A percentile compares a stretch with the other conserved stretches of the same genome.
phyloP scores from a whole-genome alignment of 1,284 basidiomycete species.

The Leccinum holopus region DNA sequence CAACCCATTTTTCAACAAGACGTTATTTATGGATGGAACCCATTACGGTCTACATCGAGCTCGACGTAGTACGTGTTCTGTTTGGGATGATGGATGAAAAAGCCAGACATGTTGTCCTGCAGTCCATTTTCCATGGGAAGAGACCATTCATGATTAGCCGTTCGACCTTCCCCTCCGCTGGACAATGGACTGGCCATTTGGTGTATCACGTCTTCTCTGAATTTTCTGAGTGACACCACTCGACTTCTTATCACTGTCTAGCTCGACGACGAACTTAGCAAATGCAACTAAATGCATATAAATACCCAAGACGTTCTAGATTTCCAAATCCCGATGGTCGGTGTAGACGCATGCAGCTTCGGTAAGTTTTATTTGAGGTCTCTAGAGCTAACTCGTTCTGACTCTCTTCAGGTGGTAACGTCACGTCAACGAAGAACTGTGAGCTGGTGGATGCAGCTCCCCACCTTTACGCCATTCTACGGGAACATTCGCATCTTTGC shows the following conservation, averaged over 20 bases:
- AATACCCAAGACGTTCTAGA: constrained; percentile 70
- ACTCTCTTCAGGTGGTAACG: constrained; percentile 43
- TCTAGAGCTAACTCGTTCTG: constrained; percentile 9
- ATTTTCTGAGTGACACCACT: not conserved
- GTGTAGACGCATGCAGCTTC: constrained; percentile 72
- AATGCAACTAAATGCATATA: constrained; percentile 49
- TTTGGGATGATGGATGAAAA: constrained; percentile 40
- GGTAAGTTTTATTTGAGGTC: constrained; percentile 35
- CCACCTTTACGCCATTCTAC: constrained; percentile 72
- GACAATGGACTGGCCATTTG: constrained; percentile 64
- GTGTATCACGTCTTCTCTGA: constrained; percentile 27
- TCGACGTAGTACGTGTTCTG: constrained; percentile 39
- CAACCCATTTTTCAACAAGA: no score
- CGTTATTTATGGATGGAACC: constrained; percentile 32
- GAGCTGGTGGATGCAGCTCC: constrained; percentile 81
- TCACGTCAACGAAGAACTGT: constrained; percentile 76
- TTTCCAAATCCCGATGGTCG: constrained; percentile 76
- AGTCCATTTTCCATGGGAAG: constrained; percentile 33
- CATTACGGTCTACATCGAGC: constrained; percentile 38
- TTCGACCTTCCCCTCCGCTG: constrained; percentile 57
- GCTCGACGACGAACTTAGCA: constrained; percentile 73
- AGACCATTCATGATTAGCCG: constrained; percentile 47
- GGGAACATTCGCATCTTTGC: constrained; percentile 42
- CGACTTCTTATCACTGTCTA: constrained; percentile 22
- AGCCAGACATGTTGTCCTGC: constrained; percentile 37